Base-by-base conservation (phyloP, 805 yeast genomes). In the Cyberlindnera euphorbiae region DNA sequence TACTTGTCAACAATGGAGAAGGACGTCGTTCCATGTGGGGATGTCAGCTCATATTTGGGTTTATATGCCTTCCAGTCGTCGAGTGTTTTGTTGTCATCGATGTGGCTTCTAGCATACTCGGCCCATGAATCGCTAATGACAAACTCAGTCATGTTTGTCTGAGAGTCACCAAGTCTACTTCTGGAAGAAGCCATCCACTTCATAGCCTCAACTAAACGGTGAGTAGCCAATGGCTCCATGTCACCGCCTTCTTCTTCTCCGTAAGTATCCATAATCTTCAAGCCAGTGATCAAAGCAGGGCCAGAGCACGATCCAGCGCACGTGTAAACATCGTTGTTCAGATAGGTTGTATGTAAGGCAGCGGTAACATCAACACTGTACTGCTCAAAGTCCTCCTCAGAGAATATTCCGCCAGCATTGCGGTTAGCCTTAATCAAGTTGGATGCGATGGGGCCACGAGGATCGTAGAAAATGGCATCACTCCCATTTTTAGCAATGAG, bases 1-100 rank as follows among this genome's bases (percentile, higher is more conserved):
- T 73, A 51, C 28, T 59, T 59, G 58, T 90, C 98, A 17, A 89
- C 73, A 2, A 90, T 73, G 7, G 90, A 77, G 48, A 89, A 77
- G 52, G 87, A 95, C 0, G 97, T 72, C 0, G 98, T 90, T 2
- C 98, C 98, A 52, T 85, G 84, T 2, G 90, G 84, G n/a, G 82
- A 83, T 35, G 74, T 75, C 26, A 77, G 63, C 48, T 82, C 87
- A 54, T 77, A 90, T 12, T 79, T 75, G 0, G 97, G 97, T 23
- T 77, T 67, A 54, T 90, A 90, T 42, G 76, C 79, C 24, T 70
- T 56, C 89, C 90, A 88, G 17, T 72, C 64, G 7, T 63, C 66
- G 19, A 71, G 51, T 0, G 97, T 90, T 31, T 58, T 56, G 28
- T 60, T 45, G 42, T 75, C 80, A 21, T 75, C 65, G 36, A 86